Base-by-base conservation (phyloP, 2,329 filamentous ascomycete genomes). In the Alternaria ethzedia region DNA sequence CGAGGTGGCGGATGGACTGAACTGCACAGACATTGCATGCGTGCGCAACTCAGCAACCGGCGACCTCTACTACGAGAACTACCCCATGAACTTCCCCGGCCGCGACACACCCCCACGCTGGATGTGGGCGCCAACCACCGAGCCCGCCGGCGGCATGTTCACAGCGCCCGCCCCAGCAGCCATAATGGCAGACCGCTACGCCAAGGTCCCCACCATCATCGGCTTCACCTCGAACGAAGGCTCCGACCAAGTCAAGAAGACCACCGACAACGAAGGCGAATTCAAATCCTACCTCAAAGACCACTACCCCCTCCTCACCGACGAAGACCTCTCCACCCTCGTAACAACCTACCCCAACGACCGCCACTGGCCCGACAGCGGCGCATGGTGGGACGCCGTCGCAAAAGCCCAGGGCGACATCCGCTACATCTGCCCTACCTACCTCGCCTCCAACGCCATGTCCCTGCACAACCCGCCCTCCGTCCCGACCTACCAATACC, bases 221-320 rank as follows among this genome's bases (percentile, higher is more conserved):
- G 75, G 75, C 52, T 78, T 74, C 56, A 78, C 75, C 12, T 70
- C 75, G 44, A 78, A 78, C 60, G 70, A 83, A 77, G 68, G 82
- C 78, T 65, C 81, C 70, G 69, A 82, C 72, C 52, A 83, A 71
- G 72, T 83, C 72, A 68, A 76, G 72, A 72, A 74, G 73, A 46
- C 65, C 30, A 69, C 76, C 63, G 70, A 84, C 71, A 60, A 74
- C 68, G 41, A 83, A 79, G 57, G 78, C 77, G 75, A 75, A 13
- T 74, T 78, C 60, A 77, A 74, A 55, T 64, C 66, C 47, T 78
- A 78, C 63, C 66, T 78, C 32, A 72, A 74, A 59, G 75, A 78
- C 56, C 75, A 78, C 63, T 78, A 85, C 36, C 81, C 87, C 5
- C 76, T 87, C 0, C 81, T 87, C 3, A 80, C 86, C 4, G 85